A percentile compares a stretch with the other conserved stretches of the same genome.
Conservation (phyloP, 352 stramenopile genomes). For the Pseudoperonospora humuli region DNA sequence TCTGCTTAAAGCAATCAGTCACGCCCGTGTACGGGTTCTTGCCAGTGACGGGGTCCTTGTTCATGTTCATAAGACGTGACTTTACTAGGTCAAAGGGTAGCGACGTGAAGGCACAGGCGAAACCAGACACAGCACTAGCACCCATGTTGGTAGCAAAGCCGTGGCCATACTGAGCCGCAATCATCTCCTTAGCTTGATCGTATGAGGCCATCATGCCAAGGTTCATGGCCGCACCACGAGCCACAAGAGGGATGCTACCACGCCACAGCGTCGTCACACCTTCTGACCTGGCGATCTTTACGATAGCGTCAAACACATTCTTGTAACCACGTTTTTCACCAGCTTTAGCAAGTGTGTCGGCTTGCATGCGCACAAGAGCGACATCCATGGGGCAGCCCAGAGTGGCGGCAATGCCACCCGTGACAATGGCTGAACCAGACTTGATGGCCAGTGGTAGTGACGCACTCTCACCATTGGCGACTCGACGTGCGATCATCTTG, state of each 20-base stretch:
- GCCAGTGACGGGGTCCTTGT: slow-evolving; percentile 82
- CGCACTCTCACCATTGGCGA: slow-evolving; percentile 60
- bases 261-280: slow-evolving; percentile 87
- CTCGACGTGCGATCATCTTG: slow-evolving; percentile 60
- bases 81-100: slow-evolving; percentile 99
- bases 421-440: slow-evolving; percentile 63
- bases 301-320: slow-evolving; percentile 96
- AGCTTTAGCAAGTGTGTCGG: slow-evolving; percentile 89
- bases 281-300: slow-evolving; percentile 83
- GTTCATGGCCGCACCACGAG: slow-evolving; percentile 98
- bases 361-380: slow-evolving; percentile 96
- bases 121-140: slow-evolving; percentile 92
- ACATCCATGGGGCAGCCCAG: slow-evolving; percentile 98
- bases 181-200: slow-evolving; percentile 95
- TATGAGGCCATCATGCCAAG: slow-evolving; percentile 99
- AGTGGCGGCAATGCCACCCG: slow-evolving; percentile 88
- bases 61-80: slow-evolving; percentile 97
- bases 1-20: slow-evolving; percentile 92
- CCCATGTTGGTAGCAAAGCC: slow-evolving; percentile 89
- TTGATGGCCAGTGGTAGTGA: slow-evolving; percentile 70
- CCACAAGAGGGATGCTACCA: slow-evolving; percentile 88
- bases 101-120: slow-evolving; percentile 96
- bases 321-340: slow-evolving; percentile 95
- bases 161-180: slow-evolving; percentile 56
- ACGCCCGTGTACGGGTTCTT: slow-evolving; percentile 94